Percentiles rank a stretch among this genome's conserved stretches.
Evolutionary conservation across 2,329 filamentous ascomycete species (phyloP).

Genomic region (Escovopsis weberi): DNA sequence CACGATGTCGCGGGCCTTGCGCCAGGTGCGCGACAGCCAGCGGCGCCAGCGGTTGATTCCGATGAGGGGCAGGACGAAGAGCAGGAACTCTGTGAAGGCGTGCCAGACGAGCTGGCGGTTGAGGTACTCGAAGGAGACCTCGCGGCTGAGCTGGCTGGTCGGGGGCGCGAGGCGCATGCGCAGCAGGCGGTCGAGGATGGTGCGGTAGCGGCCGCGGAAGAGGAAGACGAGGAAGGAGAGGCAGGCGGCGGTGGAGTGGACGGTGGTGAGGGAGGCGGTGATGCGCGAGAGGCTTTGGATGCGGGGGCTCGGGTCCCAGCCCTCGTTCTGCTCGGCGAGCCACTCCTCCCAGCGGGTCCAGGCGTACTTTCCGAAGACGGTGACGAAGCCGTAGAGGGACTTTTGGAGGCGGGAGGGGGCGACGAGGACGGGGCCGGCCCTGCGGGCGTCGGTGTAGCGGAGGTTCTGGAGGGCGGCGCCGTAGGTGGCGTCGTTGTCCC

Average conservation of each 20-base stretch:
- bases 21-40: constrained; percentile 79
- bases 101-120: constrained; percentile 98
- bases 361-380: constrained; percentile 74
- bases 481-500: constrained; percentile 93
- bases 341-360: constrained; percentile 90
- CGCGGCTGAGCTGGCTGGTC: constrained; percentile 70
- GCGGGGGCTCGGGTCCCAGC: constrained; percentile 43
- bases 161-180: constrained; percentile 74
- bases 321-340: constrained; percentile 62
- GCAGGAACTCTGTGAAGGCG: constrained; percentile 97
- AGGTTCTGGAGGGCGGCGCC: constrained; percentile 87
- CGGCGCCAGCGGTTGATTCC: constrained; percentile 86
- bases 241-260: constrained; percentile 71
- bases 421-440: constrained; percentile 43
- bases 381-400: constrained; percentile 66
- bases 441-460: constrained; percentile 73
- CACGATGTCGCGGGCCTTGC: constrained; percentile 56
- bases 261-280: constrained; percentile 53
- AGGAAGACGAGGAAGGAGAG: constrained; percentile 82
- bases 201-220: constrained; percentile 80
- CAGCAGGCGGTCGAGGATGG: constrained; percentile 71
- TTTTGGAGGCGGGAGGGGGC: constrained; percentile 76
- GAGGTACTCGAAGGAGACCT: constrained; percentile 94
- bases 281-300: constrained; percentile 48
- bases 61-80: constrained; percentile 92